phyloP scores from a whole-genome alignment of 164 flowering plant genomes.

The Pachysandra terminalis region DNA sequence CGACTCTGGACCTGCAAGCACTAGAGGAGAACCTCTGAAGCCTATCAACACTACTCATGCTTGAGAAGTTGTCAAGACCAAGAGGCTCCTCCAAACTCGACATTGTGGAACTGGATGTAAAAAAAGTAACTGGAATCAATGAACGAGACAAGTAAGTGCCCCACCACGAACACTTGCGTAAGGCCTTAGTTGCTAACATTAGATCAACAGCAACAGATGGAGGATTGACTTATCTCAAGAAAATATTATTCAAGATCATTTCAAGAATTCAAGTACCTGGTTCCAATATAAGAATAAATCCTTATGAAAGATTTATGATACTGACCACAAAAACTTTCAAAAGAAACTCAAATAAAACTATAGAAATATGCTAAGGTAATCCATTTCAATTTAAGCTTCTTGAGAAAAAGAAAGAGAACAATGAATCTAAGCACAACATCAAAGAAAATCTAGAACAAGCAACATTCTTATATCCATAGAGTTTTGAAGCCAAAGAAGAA shows the following conservation, averaged over 20 bases:
- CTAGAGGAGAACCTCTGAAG: constrained; percentile 60
- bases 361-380: background rate
- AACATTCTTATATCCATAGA: background rate
- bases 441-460: background rate
- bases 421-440: background rate
- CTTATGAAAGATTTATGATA: background rate
- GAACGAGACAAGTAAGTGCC: constrained; percentile 19
- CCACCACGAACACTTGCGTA: constrained; percentile 19
- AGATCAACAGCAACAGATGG: constrained; percentile 14
- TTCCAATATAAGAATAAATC: background rate
- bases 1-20: constrained; percentile 62
- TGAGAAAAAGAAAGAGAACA: background rate
- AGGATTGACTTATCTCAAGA: constrained; percentile 2
- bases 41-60: constrained; percentile 59
- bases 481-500: background rate
- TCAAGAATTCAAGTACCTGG: constrained; percentile 13
- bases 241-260: constrained; percentile 1
- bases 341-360: background rate
- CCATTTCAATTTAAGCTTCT: constrained; percentile 1
- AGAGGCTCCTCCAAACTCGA: constrained; percentile 94
- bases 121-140: constrained; percentile 24
- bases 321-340: background rate
- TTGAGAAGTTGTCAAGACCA: constrained; percentile 67
- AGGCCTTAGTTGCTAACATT: constrained; percentile 22
- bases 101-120: constrained; percentile 40